phyloP scores from a whole-genome alignment of 2,329 filamentous ascomycete species.

The Colletotrichum caudatum region DNA sequence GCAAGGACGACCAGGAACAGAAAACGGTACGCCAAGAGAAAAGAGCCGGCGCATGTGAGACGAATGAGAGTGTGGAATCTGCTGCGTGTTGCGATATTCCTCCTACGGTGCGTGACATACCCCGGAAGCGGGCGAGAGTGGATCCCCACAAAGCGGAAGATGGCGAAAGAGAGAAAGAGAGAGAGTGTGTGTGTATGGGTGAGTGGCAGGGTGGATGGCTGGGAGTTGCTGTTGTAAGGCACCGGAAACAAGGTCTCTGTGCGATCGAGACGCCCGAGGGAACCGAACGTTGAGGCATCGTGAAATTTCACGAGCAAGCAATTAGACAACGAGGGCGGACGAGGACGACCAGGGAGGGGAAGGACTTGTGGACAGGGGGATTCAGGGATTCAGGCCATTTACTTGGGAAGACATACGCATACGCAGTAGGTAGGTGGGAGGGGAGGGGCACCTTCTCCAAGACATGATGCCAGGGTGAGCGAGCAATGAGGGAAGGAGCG shows the following conservation, averaged over 20 bases:
- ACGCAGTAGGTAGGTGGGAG: not conserved
- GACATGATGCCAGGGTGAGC: conserved; percentile 11
- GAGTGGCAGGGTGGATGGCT: not conserved
- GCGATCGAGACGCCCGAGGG: not conserved
- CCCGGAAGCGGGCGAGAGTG: conserved; percentile 6
- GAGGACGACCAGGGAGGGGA: not conserved
- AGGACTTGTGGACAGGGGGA: not conserved
- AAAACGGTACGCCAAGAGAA: conserved; percentile 7
- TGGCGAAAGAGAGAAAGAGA: not conserved
- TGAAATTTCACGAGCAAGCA: not conserved
- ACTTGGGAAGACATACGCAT: not conserved
- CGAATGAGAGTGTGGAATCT: conserved; percentile 12
- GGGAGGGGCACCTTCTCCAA: conserved; percentile 1
- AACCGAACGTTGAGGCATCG: conserved; percentile 5
- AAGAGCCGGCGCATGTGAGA: conserved; percentile 2
- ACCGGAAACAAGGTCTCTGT: not conserved
- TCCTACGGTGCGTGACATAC: not conserved
- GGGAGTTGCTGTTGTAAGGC: not conserved
- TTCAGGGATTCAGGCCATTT: not conserved
- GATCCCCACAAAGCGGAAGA: not conserved
- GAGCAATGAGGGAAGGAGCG: conserved; percentile 16
- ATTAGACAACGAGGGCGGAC: not conserved
- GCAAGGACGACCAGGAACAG: conserved; percentile 20
- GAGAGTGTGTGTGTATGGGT: not conserved
- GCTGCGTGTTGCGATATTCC: conserved; percentile 1